A percentile compares a stretch with the other conserved stretches of the same genome.
Evolutionary conservation across 2,329 filamentous ascomycete species (phyloP).

Genomic region (Stemphylium beticola): DNA sequence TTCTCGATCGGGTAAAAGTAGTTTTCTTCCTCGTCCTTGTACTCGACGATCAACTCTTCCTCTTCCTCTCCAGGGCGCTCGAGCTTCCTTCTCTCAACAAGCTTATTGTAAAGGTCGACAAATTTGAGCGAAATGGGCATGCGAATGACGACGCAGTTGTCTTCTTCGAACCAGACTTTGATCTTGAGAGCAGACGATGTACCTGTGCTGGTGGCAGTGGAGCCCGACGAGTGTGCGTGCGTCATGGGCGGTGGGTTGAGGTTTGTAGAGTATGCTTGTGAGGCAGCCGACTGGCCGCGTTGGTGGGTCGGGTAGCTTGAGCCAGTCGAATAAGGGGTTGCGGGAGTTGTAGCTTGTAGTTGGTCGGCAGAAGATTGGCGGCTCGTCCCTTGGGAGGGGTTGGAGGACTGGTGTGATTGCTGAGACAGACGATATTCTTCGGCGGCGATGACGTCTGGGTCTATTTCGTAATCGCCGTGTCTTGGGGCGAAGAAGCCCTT

Average conservation of each 20-base stretch:
- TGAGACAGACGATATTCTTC: slow-evolving; percentile 79
- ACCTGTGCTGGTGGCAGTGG: slow-evolving; percentile 39
- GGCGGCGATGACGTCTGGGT: slow-evolving; percentile 65
- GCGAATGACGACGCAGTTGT: slow-evolving; percentile 89
- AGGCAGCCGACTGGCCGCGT: slow-evolving; percentile 47
- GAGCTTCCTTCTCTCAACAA: slow-evolving; percentile 82
- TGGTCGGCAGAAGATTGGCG: slow-evolving; percentile 50
- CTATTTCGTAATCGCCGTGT: slow-evolving; percentile 91
- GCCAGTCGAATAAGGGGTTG: slow-evolving; percentile 44
- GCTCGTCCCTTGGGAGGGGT: slow-evolving; percentile 44
- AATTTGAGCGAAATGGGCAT: slow-evolving; percentile 82
- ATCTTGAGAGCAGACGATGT: slow-evolving; percentile 71
- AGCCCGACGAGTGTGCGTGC: slow-evolving; percentile 47
- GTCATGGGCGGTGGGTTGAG: slow-evolving; percentile 46
- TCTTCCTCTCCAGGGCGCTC: slow-evolving; percentile 56
- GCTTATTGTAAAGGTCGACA: slow-evolving; percentile 79
- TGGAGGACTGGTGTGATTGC: slow-evolving; percentile 51
- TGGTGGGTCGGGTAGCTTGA: slow-evolving; percentile 52
- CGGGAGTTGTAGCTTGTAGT: slow-evolving; percentile 44
- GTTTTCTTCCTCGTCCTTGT: slow-evolving; percentile 82
- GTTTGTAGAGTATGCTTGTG: slow-evolving; percentile 37
- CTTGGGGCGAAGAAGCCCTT: slow-evolving; percentile 90
- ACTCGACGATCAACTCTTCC: slow-evolving; percentile 79
- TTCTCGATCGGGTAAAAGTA: slow-evolving; percentile 76
- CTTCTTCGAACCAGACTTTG: slow-evolving; percentile 86